Base-by-base conservation (phyloP, 2,329 filamentous ascomycete genomes). In the Rutstroemia sp. region DNA sequence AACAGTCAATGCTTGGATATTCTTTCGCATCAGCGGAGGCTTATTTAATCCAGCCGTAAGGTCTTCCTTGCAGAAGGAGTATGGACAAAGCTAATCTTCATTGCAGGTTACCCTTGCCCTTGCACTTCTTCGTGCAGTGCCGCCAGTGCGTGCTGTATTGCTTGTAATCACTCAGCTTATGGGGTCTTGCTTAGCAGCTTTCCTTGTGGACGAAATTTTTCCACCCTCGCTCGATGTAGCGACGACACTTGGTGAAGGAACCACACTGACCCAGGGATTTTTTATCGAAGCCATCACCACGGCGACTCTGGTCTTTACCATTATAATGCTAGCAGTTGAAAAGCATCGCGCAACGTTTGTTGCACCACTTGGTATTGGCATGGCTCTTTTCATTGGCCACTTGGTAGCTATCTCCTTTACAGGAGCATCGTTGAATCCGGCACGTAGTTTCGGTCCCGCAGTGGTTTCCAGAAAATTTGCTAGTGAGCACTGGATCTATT, bases 1-100 rank as follows among this genome's bases (percentile, higher is more conserved):
- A 46, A 74, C 74, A 23, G 77, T 78, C 58, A 81, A 80, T 61
- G 76, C 76, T 2, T 81, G 78, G 78, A 73, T 78, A 3, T 80
- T 80, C 64, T 34, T 34, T 9, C 30, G 30, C 10, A 34, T 34
- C 30, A 34, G 73, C 0, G 77, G 77, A n/a, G 77, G 76, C 3
- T 67, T 78, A 9, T 79, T 79, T 64, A 80, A 80, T 57, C 77
- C 77, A 2, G 72, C 72, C 34, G 75, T 57, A 34, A 49, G 38
- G 47, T 5, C 9, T 9, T 36, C 0, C 42, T 2, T 2, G 36
- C 2, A 3, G 5, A 30, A 5, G 27, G 23, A 34, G 1, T 12
- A 40, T 21, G 4, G 12, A 3, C 16, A 9, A 47, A 30, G 19
- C 38, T 56, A 17, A 57, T 14, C n/a, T 17, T 48, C 1, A 38